Evolutionary conservation across 768 basidiomycete genomes (phyloP).

Genomic region (Fomitopsis pulvina): DNA sequence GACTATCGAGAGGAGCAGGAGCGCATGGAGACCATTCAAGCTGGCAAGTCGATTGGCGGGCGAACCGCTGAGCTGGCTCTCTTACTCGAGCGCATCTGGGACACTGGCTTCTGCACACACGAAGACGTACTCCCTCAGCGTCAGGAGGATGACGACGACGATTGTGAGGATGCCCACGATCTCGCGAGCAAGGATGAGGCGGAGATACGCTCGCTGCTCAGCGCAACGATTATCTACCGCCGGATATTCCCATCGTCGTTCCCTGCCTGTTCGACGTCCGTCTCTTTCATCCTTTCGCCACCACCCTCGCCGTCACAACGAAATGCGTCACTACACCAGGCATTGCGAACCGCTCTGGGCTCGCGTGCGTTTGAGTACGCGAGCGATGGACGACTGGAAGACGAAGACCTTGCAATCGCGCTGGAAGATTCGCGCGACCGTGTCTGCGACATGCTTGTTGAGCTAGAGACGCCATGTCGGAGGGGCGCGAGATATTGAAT

Average conservation of each 20-base stretch:
- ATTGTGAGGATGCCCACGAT: conserved; percentile 24
- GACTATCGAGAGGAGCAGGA: conserved; percentile 30
- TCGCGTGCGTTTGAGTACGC: conserved; percentile 37
- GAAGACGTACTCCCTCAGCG: conserved; percentile 22
- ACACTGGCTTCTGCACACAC: conserved; percentile 27
- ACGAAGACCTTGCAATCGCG: conserved; percentile 35
- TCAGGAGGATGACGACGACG: conserved; percentile 16
- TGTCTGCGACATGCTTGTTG: conserved; percentile 66
- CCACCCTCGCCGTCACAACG: conserved; percentile 46
- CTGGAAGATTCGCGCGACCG: conserved; percentile 72
- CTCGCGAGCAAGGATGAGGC: conserved; percentile 29
- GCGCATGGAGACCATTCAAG: conserved; percentile 44
- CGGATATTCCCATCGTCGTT: conserved; percentile 45
- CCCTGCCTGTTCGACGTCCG: conserved; percentile 26
- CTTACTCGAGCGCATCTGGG: conserved; percentile 52
- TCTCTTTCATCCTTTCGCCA: conserved; percentile 43
- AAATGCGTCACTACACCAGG: conserved; percentile 34
- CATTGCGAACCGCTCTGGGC: conserved; percentile 51
- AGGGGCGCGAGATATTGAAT: conserved; percentile 3
- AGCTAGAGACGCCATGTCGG: conserved; percentile 21
- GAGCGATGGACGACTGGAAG: conserved; percentile 25
- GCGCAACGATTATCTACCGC: conserved; percentile 54
- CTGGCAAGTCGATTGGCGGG: conserved; percentile 61
- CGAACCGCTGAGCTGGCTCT: conserved; percentile 45
- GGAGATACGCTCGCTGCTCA: conserved; percentile 48